phyloP scores from a whole-genome alignment of 2,329 filamentous ascomycete genomes.

The Talaromyces sp. region DNA sequence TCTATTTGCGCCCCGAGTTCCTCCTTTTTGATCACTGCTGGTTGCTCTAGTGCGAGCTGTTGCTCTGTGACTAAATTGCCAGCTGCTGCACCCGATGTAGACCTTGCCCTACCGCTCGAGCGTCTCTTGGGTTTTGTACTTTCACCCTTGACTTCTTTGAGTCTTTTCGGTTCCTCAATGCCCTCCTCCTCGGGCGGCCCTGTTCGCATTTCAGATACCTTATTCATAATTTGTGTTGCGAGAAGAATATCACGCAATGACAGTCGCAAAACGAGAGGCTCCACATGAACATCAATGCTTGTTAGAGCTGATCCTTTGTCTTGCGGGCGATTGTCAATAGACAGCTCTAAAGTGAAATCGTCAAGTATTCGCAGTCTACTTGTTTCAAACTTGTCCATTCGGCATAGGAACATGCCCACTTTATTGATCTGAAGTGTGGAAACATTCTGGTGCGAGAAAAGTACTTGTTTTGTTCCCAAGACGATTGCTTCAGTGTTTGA shows the following conservation, averaged over 20 bases:
- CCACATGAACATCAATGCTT: slow-evolving; percentile 79
- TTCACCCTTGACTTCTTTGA: slow-evolving; percentile 38
- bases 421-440: slow-evolving; percentile 89
- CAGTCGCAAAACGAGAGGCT: slow-evolving; percentile 83
- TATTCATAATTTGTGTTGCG: slow-evolving; percentile 85
- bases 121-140: slow-evolving; percentile 40
- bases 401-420: slow-evolving; percentile 95
- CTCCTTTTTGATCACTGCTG: slow-evolving; percentile 61
- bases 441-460: slow-evolving; percentile 89
- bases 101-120: slow-evolving; percentile 29
- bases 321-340: slow-evolving; percentile 68
- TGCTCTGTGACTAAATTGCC: slow-evolving; percentile 36
- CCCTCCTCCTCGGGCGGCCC: slow-evolving; percentile 39
- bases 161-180: slow-evolving; percentile 51
- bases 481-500: slow-evolving; percentile 93
- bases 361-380: slow-evolving; percentile 88
- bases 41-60: slow-evolving; percentile 37
- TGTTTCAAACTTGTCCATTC: slow-evolving; percentile 96
- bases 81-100: slow-evolving; percentile 34
- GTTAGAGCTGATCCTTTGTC: slow-evolving; percentile 58
- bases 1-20: slow-evolving; percentile 81
- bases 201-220: slow-evolving; percentile 78
- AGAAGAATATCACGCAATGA: slow-evolving; percentile 93
- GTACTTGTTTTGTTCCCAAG: slow-evolving; percentile 84
- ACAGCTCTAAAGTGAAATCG: slow-evolving; percentile 88